Conservation (phyloP, 108 stramenopile genomes). For the Fistulifera solaris region DNA sequence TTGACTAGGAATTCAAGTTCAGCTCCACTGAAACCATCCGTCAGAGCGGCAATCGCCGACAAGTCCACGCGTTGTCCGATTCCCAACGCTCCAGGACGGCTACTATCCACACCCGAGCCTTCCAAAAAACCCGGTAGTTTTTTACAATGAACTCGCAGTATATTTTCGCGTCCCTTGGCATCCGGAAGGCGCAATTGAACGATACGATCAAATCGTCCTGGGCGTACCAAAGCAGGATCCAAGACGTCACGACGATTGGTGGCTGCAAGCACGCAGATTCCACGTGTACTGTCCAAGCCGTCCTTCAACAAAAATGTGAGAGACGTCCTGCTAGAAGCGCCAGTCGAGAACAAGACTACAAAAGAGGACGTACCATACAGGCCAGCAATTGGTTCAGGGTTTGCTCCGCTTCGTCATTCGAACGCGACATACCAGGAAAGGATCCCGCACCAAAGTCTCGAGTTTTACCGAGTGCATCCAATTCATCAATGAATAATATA, state of each 20-base stretch:
- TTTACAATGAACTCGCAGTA: conserved; percentile 79
- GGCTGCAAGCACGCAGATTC: conserved; percentile 80
- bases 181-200: conserved; percentile 79
- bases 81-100: conserved; percentile 41
- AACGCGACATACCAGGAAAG: conserved; percentile 12
- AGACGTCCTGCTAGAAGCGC: background rate
- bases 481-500: conserved; percentile 84
- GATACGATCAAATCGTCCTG: conserved; percentile 93
- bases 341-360: background rate
- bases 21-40: conserved; percentile 83
- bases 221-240: conserved; percentile 84
- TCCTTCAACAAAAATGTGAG: conserved; percentile 12
- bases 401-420: conserved; percentile 84
- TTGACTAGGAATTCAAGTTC: conserved; percentile 93
- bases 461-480: conserved; percentile 79
- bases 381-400: conserved; percentile 82
- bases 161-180: conserved; percentile 61
- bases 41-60: conserved; percentile 60
- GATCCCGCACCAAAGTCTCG: conserved; percentile 27
- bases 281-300: conserved; percentile 58
- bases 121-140: conserved; percentile 74
- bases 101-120: conserved; percentile 45
- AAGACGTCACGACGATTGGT: conserved; percentile 79
- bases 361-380: conserved; percentile 33
- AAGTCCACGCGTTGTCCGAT: conserved; percentile 49